These are phyloP conservation scores for Phalaenopsis aphrodite DNA, from an alignment of 106 monocot species.

Conservation along the genomic window DNA sequence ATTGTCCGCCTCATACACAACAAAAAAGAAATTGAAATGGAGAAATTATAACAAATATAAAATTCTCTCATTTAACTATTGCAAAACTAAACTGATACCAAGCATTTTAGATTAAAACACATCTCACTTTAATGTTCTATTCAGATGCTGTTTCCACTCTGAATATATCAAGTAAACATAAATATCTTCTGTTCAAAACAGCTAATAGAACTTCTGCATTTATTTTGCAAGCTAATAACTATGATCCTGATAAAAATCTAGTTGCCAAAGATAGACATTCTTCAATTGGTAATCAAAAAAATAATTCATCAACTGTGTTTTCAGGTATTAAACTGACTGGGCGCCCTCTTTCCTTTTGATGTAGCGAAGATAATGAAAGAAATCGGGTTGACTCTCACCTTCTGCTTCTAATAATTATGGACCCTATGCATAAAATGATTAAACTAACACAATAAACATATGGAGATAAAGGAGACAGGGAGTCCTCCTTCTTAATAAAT, in stretches of 20 bases:
- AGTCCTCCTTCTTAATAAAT: neutral
- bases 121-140: neutral
- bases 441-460: neutral
- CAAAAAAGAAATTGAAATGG: neutral
- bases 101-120: neutral
- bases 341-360: too few species aligned
- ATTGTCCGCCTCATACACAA: neutral
- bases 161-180: neutral
- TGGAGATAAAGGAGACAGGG: neutral
- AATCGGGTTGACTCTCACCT: too few species aligned
- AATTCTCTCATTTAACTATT: neutral
- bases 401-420: too few species aligned
- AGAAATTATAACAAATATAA: neutral
- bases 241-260: neutral
- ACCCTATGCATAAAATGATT: neutral
- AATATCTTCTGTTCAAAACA: neutral
- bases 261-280: neutral
- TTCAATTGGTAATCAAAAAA: neutral
- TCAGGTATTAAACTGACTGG: neutral
- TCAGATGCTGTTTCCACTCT: neutral
- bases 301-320: neutral
- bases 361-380: too few species aligned
- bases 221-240: neutral
- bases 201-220: neutral
- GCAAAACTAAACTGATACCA: neutral